These are phyloP conservation scores for Aristolochia fimbriata DNA, from an alignment of 164 flowering plant species.

Conservation along the genomic window DNA sequence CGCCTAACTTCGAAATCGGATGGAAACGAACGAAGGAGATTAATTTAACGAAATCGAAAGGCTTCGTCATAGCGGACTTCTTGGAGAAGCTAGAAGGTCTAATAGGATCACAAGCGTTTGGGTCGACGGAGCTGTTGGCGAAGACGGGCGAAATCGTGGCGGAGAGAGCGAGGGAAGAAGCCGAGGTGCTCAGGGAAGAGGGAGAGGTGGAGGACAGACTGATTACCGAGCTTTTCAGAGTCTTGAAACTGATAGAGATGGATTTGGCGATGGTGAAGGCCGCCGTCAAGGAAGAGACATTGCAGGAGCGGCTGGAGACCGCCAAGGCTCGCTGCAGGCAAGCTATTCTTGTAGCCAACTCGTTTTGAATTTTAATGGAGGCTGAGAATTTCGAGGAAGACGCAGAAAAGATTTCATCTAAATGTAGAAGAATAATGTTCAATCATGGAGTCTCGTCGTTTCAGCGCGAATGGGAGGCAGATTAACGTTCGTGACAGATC, in stretches of 20 bases:
- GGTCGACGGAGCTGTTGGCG: constrained; percentile 58
- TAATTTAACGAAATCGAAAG: constrained; percentile 53
- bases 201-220: constrained; percentile 82
- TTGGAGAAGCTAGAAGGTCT: constrained; percentile 61
- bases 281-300: constrained; percentile 73
- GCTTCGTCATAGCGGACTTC: constrained; percentile 62
- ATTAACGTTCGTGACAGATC: too few relatives aligned
- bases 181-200: constrained; percentile 65
- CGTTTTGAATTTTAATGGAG: constrained; percentile 29
- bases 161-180: constrained; percentile 78
- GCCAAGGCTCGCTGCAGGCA: constrained; percentile 89
- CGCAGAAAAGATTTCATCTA: neutral
- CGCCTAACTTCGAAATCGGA: constrained; percentile 71
- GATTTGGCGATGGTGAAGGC: constrained; percentile 86
- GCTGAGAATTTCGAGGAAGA: too few relatives aligned
- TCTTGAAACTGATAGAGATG: constrained; percentile 76
- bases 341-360: constrained; percentile 83
- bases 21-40: constrained; percentile 84
- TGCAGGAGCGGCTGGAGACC: constrained; percentile 57
- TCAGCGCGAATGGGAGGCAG: too few relatives aligned
- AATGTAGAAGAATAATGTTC: neutral
- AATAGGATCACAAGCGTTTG: constrained; percentile 49
- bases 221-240: constrained; percentile 71
- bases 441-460: neutral
- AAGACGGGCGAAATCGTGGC: constrained; percentile 72